Evolutionary conservation across 169 alveolate genomes (phyloP).

Genomic region (Plasmodium gonderi): DNA sequence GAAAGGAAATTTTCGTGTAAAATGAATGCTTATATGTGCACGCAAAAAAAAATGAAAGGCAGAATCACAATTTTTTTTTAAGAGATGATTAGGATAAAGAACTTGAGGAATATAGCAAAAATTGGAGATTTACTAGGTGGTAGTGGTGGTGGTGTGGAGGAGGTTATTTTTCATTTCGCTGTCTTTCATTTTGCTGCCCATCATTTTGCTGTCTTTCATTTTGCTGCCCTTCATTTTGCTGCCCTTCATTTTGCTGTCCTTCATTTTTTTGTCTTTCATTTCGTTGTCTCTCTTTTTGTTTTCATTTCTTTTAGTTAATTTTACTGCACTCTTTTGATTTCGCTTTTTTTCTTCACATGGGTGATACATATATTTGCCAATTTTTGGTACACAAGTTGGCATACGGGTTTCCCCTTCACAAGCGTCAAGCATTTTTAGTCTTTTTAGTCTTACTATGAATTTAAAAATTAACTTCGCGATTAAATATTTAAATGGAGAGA

Average conservation of each 20-base stretch:
- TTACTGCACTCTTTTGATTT: background rate
- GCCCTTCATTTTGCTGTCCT: background rate
- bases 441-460: too few species aligned
- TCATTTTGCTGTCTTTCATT: too few species aligned
- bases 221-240: background rate
- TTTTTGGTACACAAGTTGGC: too few species aligned
- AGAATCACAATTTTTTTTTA: background rate
- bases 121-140: background rate
- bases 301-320: background rate
- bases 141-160: too few species aligned
- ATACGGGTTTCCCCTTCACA: too few species aligned
- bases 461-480: background rate
- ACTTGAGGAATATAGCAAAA: background rate
- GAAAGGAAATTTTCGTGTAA: background rate
- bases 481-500: background rate
- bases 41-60: background rate
- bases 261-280: slow-evolving; percentile 3
- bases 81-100: background rate
- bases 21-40: background rate
- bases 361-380: slow-evolving; percentile 1
- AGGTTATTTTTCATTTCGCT: too few species aligned
- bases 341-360: too few species aligned
- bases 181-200: too few species aligned
- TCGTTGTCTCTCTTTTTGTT: too few species aligned
- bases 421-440: too few species aligned